These are phyloP conservation scores for Stephania yunnanensis DNA, from an alignment of 164 flowering plant genomes.

Conservation along the genomic window DNA sequence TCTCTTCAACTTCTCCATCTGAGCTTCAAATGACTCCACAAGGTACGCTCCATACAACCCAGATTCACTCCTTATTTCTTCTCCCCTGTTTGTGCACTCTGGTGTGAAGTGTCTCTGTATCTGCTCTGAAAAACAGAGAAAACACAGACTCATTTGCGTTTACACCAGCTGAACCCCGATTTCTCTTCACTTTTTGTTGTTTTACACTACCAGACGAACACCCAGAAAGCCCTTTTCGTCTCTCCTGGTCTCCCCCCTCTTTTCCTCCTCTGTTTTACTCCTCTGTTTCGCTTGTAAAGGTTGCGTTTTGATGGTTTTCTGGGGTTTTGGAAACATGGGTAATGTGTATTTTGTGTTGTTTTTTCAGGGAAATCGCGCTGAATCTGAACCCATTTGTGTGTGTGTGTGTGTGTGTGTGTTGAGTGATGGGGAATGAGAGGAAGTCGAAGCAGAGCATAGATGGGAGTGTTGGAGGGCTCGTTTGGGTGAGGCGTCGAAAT, in stretches of 20 bases:
- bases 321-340: conserved; percentile 8
- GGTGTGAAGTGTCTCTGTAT: background rate
- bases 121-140: background rate
- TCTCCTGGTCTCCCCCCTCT: background rate
- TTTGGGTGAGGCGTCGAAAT: conserved; percentile 86
- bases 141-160: background rate
- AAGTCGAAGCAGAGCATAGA: conserved; percentile 35
- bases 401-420: background rate
- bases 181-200: background rate
- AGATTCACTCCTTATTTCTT: background rate
- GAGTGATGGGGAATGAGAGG: conserved; percentile 45
- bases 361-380: background rate
- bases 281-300: background rate
- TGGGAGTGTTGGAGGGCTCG: conserved; percentile 60
- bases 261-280: background rate
- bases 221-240: background rate
- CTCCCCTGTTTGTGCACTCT: background rate
- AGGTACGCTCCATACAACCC: conserved; percentile 32
- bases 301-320: conserved; percentile 7
- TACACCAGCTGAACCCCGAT: background rate
- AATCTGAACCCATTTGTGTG: conserved; percentile 3
- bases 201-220: background rate
- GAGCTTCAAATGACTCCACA: conserved; percentile 16
- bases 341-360: background rate
- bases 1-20: conserved; percentile 7